Percentiles rank a stretch among this genome's conserved stretches.
Evolutionary conservation across 805 yeast genomes (phyloP).

Genomic region (Kuraishia piskuri): DNA sequence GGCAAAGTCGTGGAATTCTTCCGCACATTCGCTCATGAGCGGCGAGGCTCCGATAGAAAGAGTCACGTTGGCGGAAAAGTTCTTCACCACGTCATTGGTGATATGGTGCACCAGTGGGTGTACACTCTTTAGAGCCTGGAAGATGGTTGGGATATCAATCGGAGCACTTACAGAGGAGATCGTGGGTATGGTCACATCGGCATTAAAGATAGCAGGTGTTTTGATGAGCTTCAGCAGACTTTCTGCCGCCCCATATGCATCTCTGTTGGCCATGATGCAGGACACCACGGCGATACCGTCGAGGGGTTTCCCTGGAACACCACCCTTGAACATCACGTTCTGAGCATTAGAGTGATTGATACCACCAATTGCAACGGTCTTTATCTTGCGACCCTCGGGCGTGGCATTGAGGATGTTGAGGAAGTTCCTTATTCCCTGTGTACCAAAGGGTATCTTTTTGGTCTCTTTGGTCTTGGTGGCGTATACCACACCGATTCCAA

Average conservation of each 20-base stretch:
- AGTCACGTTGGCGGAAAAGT: constrained; percentile 80
- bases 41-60: constrained; percentile 84
- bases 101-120: constrained; percentile 78
- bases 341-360: constrained; percentile 55
- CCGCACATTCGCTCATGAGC: constrained; percentile 69
- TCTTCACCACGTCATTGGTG: constrained; percentile 83
- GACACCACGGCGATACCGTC: constrained; percentile 92
- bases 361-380: constrained; percentile 78
- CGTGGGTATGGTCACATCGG: constrained; percentile 11
- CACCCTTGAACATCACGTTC: constrained; percentile 43
- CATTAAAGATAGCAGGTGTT: constrained; percentile 12
- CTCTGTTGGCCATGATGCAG: constrained; percentile 60
- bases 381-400: constrained; percentile 25
- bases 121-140: constrained; percentile 8
- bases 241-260: constrained; percentile 44
- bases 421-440: constrained; percentile 52
- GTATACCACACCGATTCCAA: constrained; percentile 79
- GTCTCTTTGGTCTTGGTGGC: constrained; percentile 64
- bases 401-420: constrained; percentile 30
- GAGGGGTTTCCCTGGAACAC: constrained; percentile 34
- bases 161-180: not conserved
- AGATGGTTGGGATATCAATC: not conserved
- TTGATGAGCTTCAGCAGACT: constrained; percentile 23
- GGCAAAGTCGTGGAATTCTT: constrained; percentile 65
- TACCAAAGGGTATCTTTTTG: constrained; percentile 54